These are phyloP conservation scores for Mycena olivaceomarginata DNA, from an alignment of 768 basidiomycete species.

Conservation along the genomic window DNA sequence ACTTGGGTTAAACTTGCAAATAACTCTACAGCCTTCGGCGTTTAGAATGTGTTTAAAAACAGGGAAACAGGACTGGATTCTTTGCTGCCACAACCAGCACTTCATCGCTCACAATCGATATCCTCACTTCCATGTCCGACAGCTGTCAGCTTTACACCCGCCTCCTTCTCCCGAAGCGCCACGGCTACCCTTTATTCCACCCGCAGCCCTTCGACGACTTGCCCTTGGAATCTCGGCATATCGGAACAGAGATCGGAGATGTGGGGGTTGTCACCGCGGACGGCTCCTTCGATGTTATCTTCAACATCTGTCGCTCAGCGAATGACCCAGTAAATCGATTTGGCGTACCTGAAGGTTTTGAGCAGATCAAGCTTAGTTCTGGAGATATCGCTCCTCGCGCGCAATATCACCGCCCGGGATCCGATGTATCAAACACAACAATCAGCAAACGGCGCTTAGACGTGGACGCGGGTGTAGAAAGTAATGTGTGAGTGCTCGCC, in stretches of 20 bases:
- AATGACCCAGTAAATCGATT: background rate
- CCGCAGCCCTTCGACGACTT: background rate
- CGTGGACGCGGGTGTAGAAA: background rate
- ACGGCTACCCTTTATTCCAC: background rate
- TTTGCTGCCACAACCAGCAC: too few species aligned
- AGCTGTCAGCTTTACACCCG: constrained; percentile 58
- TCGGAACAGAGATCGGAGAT: background rate
- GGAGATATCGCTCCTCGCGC: background rate
- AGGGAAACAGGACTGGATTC: too few species aligned
- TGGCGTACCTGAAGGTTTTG: background rate
- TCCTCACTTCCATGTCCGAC: too few species aligned
- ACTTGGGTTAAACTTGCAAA: too few species aligned
- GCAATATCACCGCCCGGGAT: background rate
- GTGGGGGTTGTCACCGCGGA: background rate
- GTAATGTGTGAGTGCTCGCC: background rate
- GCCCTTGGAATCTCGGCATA: background rate
- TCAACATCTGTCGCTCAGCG: background rate
- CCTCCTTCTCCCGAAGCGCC: background rate
- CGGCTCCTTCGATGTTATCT: background rate
- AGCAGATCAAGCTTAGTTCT: background rate
- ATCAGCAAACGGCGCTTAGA: background rate
- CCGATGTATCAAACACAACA: background rate
- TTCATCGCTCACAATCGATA: too few species aligned
- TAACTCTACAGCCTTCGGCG: too few species aligned
- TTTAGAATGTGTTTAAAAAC: too few species aligned